phyloP scores from a whole-genome alignment of 1,284 basidiomycete genomes.

The Cystobasidium sp. region DNA sequence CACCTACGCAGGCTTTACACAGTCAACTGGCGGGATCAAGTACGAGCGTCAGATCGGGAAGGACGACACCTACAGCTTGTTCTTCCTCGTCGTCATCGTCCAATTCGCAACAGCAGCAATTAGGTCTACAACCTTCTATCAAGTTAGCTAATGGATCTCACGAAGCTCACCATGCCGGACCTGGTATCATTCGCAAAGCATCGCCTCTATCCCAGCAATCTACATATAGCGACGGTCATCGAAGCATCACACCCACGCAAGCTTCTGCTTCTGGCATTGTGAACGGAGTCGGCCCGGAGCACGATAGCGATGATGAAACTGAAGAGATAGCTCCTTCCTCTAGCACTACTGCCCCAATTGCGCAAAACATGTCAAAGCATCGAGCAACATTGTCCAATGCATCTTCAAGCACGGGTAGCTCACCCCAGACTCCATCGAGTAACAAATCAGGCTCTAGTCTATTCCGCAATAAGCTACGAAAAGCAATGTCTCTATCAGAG shows the following conservation, averaged over 20 bases:
- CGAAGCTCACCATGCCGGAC: neutral
- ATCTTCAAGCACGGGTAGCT: constrained; percentile 24
- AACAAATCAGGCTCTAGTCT: constrained; percentile 29
- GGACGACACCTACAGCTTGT: constrained; percentile 12
- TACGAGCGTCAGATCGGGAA: constrained; percentile 6
- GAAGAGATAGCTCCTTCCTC: neutral
- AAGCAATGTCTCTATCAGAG: constrained; percentile 37
- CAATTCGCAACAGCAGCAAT: neutral
- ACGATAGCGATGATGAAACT: constrained; percentile 34
- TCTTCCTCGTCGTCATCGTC: constrained; percentile 7
- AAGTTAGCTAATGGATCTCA: neutral
- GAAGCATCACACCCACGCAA: constrained; percentile 42
- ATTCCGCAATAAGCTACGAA: constrained; percentile 38
- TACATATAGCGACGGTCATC: constrained; percentile 26
- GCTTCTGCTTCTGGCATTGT: constrained; percentile 5
- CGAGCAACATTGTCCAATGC: constrained; percentile 25
- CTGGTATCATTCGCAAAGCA: constrained; percentile 32
- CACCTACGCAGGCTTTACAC: constrained; percentile 39
- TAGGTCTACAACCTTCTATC: constrained; percentile 24
- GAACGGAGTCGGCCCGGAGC: neutral
- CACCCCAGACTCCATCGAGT: constrained; percentile 25
- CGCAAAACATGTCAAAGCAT: neutral
- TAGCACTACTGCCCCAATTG: neutral
- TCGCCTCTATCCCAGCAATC: constrained; percentile 37
- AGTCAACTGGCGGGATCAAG: constrained; percentile 14